Evolutionary conservation across 805 yeast species (phyloP), one percentile per base, ranked within the genome.

Genomic region (Ogataea nakhonphanomensis): DNA sequence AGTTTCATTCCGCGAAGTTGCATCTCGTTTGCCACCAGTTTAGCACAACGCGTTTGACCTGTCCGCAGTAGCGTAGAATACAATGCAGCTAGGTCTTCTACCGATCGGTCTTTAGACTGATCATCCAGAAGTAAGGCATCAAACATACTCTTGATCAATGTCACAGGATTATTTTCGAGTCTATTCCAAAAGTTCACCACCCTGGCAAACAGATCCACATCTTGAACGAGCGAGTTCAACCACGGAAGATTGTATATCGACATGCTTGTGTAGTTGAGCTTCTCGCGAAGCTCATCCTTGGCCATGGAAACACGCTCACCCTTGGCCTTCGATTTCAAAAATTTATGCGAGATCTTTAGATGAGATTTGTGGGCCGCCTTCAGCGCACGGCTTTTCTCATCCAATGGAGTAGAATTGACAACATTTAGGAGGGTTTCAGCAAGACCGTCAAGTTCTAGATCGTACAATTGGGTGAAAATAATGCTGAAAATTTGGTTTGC

Each of bases 391-490:
- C 14, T 30, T 13, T 25, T 28, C 17, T 17, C 30, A 17, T 9
- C 35, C 30, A 33, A 14, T 3, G 43, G 38, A 3, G 40, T 23
- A 2, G 44, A 33, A 8, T 41, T 22, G 13, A 50, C 23, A n/a
- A 44, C 30, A 27, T 47, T 45, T 37, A 46, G 32, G 14, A 48
- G 15, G 29, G 37, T 14, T 12, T 40, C 30, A 13, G 46, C 52
- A 7, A 43, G 33, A 2, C 41, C 12, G 7, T 36, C 14, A 8
- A 52, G 27, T 25, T 33, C 31, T 14, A 45, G 38, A 11, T 38
- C 41, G 41, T 47, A 47, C 8, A 52, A 35, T 29, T 55, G 58
- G 6, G 38, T 28, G 28, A 47, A 55, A 2, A 52, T 30, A 7
- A 35, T 15, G 25, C 34, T 40, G 39, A 44, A 49, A 7, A 49